Evolutionary conservation across 805 yeast genomes (phyloP).

Genomic region (Brettanomyces custersianus): DNA sequence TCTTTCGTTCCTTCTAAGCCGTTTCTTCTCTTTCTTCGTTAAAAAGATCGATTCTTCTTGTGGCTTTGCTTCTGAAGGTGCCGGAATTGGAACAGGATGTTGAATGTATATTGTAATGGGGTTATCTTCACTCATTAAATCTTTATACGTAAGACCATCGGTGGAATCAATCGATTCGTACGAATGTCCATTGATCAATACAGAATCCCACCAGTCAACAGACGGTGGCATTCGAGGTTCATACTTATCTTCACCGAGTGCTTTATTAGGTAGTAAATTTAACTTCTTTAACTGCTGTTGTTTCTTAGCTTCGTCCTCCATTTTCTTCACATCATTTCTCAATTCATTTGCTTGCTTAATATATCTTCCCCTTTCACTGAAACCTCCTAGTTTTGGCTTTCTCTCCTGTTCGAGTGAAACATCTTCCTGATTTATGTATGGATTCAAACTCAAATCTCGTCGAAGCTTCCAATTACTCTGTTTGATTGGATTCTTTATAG

Average conservation of each 20-base stretch:
- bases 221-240: slow-evolving; percentile 44
- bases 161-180: slow-evolving; percentile 27
- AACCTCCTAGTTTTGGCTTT: slow-evolving; percentile 32
- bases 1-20: slow-evolving; percentile 64
- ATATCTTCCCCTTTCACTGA: slow-evolving; percentile 59
- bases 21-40: slow-evolving; percentile 69
- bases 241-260: slow-evolving; percentile 49
- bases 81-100: slow-evolving; percentile 64
- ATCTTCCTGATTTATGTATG: slow-evolving; percentile 24
- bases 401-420: slow-evolving; percentile 12
- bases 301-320: slow-evolving; percentile 23
- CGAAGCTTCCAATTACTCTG: slow-evolving; percentile 13
- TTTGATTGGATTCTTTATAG: slow-evolving; percentile 19
- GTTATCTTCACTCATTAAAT: slow-evolving; percentile 27
- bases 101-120: slow-evolving; percentile 68
- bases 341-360: slow-evolving; percentile 43
- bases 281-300: slow-evolving; percentile 23
- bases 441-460: slow-evolving; percentile 24
- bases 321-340: slow-evolving; percentile 31
- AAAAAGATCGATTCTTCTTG: slow-evolving; percentile 42
- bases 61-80: slow-evolving; percentile 45
- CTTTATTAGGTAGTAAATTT: slow-evolving; percentile 42
- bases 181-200: slow-evolving; percentile 32
- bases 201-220: slow-evolving; percentile 87
- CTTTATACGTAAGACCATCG: slow-evolving; percentile 24